Base-by-base conservation (phyloP, 352 stramenopile genomes). In the Phytophthora nicotianae region DNA sequence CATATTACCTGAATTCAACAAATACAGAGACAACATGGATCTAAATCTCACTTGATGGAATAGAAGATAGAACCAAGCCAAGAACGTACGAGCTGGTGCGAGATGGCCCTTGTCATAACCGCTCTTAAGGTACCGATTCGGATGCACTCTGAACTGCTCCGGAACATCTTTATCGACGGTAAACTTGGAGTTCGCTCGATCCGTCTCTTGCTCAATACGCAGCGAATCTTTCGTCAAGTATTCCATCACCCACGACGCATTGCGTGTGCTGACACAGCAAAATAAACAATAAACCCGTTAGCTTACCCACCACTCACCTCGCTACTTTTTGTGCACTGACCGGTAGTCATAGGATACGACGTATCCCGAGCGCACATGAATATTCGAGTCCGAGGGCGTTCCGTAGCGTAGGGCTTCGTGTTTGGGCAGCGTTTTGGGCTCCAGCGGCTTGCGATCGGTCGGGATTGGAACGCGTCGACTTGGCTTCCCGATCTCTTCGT, bases 31-130 rank as follows among this genome's bases (percentile, higher is more conserved):
- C 5, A 46, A 24, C 8, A 35, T 3, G 8, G 29, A 41, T 50
- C 6, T 43, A 27, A 10, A 32, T 32, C 27, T 45, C 4, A 2
- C 35, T 29, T 33, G 17, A 8, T 29, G 38, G 37, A 14, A 5
- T 9, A 49, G 7, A 35, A 23, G 23, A 27, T 41, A 27, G 19
- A 17, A 21, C 9, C 3, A 13, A 17, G 4, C n/a, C n/a, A 50
- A 23, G 14, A 23, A 63, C 72, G 53, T 74, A 86, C 87, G 71
- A 41, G 93, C 95, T 38, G 95, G 93, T 33, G 93, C 94, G 55
- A 98, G 75, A 66, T 99, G 96, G 21, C 96, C 96, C 42, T 97
- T 93, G 78, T 99, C 96, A 67, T 97, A 98, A 42, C 95, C 96
- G 42, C 78, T 96, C 50, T 96, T 90, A 23, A 82, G 62, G 64